Conservation (phyloP, 1,284 basidiomycete species). For the Rhodotorula mucilaginosa region DNA sequence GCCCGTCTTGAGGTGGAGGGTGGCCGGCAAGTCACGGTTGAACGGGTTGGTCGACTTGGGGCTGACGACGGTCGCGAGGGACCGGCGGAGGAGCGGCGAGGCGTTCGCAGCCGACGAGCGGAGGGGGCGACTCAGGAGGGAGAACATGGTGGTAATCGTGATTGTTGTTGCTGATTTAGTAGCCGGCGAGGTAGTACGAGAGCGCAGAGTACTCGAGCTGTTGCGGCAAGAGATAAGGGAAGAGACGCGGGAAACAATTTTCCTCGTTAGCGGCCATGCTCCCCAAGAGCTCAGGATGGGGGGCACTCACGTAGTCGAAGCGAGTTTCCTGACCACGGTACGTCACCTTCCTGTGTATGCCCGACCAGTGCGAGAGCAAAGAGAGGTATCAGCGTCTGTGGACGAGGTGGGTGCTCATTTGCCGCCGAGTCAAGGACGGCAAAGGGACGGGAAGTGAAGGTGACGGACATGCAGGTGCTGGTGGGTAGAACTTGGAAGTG, state of each 20-base stretch:
- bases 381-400: neutral
- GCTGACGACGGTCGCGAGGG: conserved; percentile 28
- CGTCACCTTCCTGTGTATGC: neutral
- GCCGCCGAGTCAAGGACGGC: neutral
- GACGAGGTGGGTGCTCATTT: neutral
- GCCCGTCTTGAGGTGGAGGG: conserved; percentile 88
- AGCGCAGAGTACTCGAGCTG: conserved; percentile 35
- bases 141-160: conserved; percentile 14
- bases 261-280: neutral
- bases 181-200: conserved; percentile 26
- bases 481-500: neutral
- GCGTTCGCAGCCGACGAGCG: conserved; percentile 9
- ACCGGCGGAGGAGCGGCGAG: conserved; percentile 18
- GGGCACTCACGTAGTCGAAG: conserved; percentile 7
- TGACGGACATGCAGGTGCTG: conserved; percentile 8
- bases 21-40: conserved; percentile 62
- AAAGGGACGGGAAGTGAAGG: neutral
- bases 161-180: conserved; percentile 3
- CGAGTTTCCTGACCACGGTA: conserved; percentile 2
- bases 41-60: conserved; percentile 32
- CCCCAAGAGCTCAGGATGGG: no score
- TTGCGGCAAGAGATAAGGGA: neutral
- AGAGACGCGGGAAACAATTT: neutral
- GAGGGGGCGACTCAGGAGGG: conserved; percentile 13
- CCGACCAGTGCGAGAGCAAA: neutral